These are phyloP conservation scores for Podila epicladia DNA, from an alignment of 192 early-diverging fungal genomes.

Conservation along the genomic window DNA sequence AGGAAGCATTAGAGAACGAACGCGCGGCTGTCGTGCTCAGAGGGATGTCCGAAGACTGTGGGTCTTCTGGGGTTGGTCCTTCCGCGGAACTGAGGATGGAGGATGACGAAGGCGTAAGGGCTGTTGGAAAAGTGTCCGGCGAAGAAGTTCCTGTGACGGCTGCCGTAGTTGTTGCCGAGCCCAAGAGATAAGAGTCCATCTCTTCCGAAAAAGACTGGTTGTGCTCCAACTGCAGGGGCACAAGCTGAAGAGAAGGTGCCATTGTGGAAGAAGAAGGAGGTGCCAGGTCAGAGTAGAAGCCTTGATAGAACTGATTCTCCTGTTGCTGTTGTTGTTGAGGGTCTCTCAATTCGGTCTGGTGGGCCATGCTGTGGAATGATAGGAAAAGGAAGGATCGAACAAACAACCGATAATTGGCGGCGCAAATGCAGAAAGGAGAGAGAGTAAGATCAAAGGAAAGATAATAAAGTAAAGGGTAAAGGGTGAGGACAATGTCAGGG, in stretches of 20 bases:
- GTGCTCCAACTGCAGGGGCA: slow-evolving; percentile 9
- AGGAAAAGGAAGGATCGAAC: background rate
- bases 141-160: background rate
- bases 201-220: slow-evolving; percentile 20
- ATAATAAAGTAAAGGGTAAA: background rate
- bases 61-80: background rate
- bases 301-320: background rate
- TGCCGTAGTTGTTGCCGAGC: background rate
- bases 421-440: background rate
- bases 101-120: background rate
- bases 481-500: background rate
- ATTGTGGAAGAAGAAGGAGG: slow-evolving; percentile 8
- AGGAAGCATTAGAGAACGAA: background rate
- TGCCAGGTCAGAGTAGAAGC: background rate
- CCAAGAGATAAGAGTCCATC: slow-evolving; percentile 10
- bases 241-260: slow-evolving; percentile 3
- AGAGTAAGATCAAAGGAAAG: background rate
- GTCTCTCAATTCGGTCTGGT: background rate
- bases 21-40: too few relatives aligned
- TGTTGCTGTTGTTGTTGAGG: background rate
- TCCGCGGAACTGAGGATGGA: background rate
- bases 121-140: background rate
- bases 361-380: slow-evolving; percentile 1
- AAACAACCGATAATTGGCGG: background rate
- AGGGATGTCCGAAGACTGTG: background rate